These are phyloP conservation scores for Entoloma clypeatum DNA, from an alignment of 1,284 basidiomycete species.

Conservation along the genomic window DNA sequence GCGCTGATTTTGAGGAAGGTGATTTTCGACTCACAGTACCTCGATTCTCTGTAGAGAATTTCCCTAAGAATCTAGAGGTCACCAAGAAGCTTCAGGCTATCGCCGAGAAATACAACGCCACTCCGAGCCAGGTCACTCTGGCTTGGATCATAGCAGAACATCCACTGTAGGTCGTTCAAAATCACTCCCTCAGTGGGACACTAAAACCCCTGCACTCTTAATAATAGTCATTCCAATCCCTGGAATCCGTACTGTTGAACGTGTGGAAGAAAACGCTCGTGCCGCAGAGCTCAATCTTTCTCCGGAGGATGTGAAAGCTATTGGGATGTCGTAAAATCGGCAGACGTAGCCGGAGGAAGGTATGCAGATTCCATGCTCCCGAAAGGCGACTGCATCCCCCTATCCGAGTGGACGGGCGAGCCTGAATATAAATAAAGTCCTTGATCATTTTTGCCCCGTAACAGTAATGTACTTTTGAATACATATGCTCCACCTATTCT, in stretches of 20 bases:
- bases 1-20: slow-evolving; percentile 20
- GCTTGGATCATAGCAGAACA: slow-evolving; percentile 44
- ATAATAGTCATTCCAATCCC: slow-evolving; percentile 28
- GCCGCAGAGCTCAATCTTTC: slow-evolving; percentile 26
- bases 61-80: slow-evolving; percentile 39
- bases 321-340: slow-evolving; percentile 24
- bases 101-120: slow-evolving; percentile 31
- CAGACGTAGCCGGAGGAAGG: slow-evolving; percentile 22
- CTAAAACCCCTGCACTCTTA: not conserved
- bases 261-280: slow-evolving; percentile 31
- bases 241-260: slow-evolving; percentile 20
- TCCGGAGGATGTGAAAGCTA: slow-evolving; percentile 26
- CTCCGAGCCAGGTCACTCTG: slow-evolving; percentile 43
- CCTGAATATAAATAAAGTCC: no score
- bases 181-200: not conserved
- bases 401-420: slow-evolving; percentile 24
- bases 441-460: no score
- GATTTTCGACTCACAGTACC: slow-evolving; percentile 22
- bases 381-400: slow-evolving; percentile 17
- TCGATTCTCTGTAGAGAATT: slow-evolving; percentile 37
- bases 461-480: no score
- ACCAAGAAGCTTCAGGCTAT: slow-evolving; percentile 33
- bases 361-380: slow-evolving; percentile 11
- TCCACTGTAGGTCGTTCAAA: slow-evolving; percentile 22
- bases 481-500: no score